Conservation (phyloP, 2,329 filamentous ascomycete genomes). For the Nothopassalora personata region DNA sequence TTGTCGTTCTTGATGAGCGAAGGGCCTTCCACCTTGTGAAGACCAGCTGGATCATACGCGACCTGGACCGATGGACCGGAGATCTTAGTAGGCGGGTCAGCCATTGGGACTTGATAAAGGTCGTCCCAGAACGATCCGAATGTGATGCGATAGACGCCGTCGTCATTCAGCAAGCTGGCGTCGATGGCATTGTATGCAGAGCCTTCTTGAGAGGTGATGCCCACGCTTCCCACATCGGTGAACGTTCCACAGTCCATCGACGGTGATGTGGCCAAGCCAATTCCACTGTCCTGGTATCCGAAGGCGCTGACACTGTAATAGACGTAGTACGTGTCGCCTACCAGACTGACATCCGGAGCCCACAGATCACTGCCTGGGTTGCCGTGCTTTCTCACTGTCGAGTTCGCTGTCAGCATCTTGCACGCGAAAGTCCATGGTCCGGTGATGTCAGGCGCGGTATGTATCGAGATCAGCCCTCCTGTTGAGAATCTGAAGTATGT, state of each 20-base stretch:
- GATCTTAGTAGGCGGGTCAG: constrained; percentile 26
- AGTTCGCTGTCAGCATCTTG: constrained; percentile 42
- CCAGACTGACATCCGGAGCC: constrained; percentile 58
- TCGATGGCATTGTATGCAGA: constrained; percentile 51
- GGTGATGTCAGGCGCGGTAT: constrained; percentile 42
- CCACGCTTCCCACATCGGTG: constrained; percentile 57
- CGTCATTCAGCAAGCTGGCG: constrained; percentile 38
- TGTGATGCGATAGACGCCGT: constrained; percentile 47
- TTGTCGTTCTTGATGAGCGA: constrained; percentile 52
- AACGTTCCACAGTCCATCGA: constrained; percentile 52
- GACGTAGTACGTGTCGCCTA: constrained; percentile 57
- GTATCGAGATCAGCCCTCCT: constrained; percentile 46
- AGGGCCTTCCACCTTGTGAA: constrained; percentile 52
- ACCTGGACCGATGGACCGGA: constrained; percentile 43
- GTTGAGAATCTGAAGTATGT: constrained; percentile 52
- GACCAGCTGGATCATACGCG: constrained; percentile 48
- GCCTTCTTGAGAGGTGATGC: constrained; percentile 41
- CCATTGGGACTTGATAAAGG: constrained; percentile 56
- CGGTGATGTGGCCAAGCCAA: constrained; percentile 52
- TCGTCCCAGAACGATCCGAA: constrained; percentile 67
- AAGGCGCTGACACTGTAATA: constrained; percentile 63
- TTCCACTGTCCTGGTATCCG: constrained; percentile 56
- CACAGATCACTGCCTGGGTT: constrained; percentile 48
- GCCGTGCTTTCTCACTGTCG: constrained; percentile 36
- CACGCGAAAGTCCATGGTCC: constrained; percentile 50